Evolutionary conservation across 257 asterid species (phyloP), one percentile per base, ranked within the genome.

Genomic region (Cruciata laevipes): DNA sequence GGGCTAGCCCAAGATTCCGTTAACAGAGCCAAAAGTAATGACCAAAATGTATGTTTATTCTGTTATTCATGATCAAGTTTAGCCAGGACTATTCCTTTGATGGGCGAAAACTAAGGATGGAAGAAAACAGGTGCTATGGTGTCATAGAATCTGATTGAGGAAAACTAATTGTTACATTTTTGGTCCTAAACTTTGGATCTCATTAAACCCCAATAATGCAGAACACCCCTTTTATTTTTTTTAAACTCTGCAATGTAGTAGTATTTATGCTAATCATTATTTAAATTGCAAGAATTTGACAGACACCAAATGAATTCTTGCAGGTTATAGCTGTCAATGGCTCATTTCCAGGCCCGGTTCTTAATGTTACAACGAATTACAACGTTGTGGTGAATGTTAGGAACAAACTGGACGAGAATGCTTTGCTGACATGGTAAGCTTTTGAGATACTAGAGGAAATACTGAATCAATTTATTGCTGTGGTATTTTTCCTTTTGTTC

Each of bases 241-340:
- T 1, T 27, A 1, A 27, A 27, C 30, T 1, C 30, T 27, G 2
- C 30, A 27, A 27, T 27, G 30, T 27, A 1, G 30, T 27, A 27
- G 30, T 47, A 4, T 17, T 16, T n/a, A 47, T 47, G 55, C 16
- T 47, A 8, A 8, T 17, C 20, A 47, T 17, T 47, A 47, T 47
- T 7, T 47, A 47, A 47, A 47, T 47, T 47, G 55, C 7, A 14
- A 47, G 16, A 14, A 4, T 51, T 30, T 17, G 62, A 44, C 49
- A 20, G 20, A 9, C 16, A 17, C 2, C 20, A 2, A 35, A 5
- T 37, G 58, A 60, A 16, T 42, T 33, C 52, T 17, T 76, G 68
- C 82, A 44, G 99, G 99, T 94, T 37, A 86, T 94, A 68, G 98
- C 98, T 7, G 90, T 94, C 31, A 94, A 94, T 69, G 90, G 87